Percentiles rank a stretch among this genome's conserved stretches.
Evolutionary conservation across 1,284 basidiomycete species (phyloP).

Genomic region (Ceratobasidium sp.): DNA sequence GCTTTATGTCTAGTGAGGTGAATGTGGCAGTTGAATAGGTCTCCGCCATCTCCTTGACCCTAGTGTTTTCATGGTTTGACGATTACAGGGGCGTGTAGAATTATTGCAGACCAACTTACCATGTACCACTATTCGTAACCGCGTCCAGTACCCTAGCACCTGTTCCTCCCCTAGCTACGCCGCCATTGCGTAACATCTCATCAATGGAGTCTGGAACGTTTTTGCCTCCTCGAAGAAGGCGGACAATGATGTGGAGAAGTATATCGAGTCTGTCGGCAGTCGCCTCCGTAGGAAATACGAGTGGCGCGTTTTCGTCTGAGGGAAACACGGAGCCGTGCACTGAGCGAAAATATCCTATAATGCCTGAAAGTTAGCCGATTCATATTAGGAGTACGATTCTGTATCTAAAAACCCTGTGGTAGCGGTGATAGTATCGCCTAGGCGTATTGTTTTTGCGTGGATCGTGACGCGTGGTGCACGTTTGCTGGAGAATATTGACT

Average conservation of each 20-base stretch:
- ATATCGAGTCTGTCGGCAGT: conserved; percentile 19
- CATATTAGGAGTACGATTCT: background rate
- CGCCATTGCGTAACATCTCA: background rate
- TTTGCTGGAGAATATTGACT: too few relatives aligned
- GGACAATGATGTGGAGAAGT: conserved; percentile 1
- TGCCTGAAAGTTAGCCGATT: background rate
- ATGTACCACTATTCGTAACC: conserved; percentile 3
- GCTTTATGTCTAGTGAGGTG: conserved; percentile 7
- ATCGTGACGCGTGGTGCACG: background rate
- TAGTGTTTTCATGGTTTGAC: background rate
- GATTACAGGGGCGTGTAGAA: background rate
- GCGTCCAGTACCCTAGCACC: conserved; percentile 4
- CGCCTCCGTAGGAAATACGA: conserved; percentile 4
- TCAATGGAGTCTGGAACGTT: background rate
- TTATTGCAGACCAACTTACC: background rate
- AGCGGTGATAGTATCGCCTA: too few relatives aligned
- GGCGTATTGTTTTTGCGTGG: too few relatives aligned
- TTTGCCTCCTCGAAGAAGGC: background rate
- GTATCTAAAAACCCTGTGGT: too few relatives aligned
- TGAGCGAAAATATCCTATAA: conserved; percentile 11
- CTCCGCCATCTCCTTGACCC: conserved; percentile 10
- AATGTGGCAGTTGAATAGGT: conserved; percentile 1
- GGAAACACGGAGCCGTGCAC: conserved; percentile 5
- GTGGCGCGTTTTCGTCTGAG: conserved; percentile 13
- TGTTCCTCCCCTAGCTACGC: background rate